Evolutionary conservation across 2,329 filamentous ascomycete species (phyloP), one percentile per base, ranked within the genome.

Genomic region (Colletotrichum siamense): DNA sequence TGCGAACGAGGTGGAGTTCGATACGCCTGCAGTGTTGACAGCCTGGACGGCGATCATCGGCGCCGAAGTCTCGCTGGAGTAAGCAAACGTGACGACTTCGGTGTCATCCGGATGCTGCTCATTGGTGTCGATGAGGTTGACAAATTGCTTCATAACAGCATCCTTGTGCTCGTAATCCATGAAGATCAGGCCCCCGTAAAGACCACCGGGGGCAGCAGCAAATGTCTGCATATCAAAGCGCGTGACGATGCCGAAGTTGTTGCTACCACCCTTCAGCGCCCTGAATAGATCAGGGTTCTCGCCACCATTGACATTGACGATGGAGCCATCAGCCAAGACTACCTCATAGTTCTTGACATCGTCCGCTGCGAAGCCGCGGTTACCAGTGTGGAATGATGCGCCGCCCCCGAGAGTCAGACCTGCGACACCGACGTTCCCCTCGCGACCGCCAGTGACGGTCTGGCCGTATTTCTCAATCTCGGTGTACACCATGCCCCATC

Each of bases 191-290:
- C 52, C 52, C 8, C 52, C 52, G n/a, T 57, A 57, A 16, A 57
- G 52, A 28, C 52, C 52, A 6, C 52, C 52, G 1, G 52, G 52
- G 15, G 52, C 52, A 1, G 52, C 13, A 16, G 52, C 52, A 16
- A 57, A 57, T 7, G 72, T 71, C 16, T 44, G 72, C 72, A 66
- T 55, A 52, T 84, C 81, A 68, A 84, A 83, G 12, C 79, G 75
- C 2, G 86, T 84, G 2, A 85, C 82, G 72, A 87, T 82, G 39
- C 87, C 88, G 63, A 88, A 88, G 78, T 90, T 90, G 72, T 83
- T 86, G 24, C 84, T 83, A 18, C 89, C 89, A 8, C 89, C 89
- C 72, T 88, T 87, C 2, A 89, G 82, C 1, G 88, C 88, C 77
- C 82, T 84, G 78, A 83, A 90, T 1, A 91, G 83, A 75, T 90